Conservation (phyloP, 2,329 filamentous ascomycete species). For the Alternaria atra region DNA sequence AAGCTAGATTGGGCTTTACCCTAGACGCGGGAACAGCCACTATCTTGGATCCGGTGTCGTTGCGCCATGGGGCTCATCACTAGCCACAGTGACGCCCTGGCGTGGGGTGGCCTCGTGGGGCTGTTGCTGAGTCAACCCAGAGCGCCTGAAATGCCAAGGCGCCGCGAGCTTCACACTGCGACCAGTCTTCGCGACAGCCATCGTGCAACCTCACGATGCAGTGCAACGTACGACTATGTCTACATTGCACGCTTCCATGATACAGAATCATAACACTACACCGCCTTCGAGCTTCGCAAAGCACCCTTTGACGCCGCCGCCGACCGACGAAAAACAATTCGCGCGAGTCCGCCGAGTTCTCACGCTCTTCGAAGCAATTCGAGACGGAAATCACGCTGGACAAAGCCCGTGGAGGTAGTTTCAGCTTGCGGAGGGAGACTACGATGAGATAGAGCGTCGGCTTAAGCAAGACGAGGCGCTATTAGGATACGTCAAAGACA, state of each 20-base stretch:
- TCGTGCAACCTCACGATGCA: too few relatives aligned
- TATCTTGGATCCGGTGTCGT: too few relatives aligned
- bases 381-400: constrained; percentile 17
- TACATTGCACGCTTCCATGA: neutral
- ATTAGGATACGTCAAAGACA: constrained; percentile 25
- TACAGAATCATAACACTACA: constrained; percentile 21
- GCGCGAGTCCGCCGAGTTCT: constrained; percentile 20
- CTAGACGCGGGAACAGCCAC: too few relatives aligned
- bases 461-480: constrained; percentile 24
- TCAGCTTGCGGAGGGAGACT: constrained; percentile 29
- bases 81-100: too few relatives aligned
- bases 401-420: constrained; percentile 22
- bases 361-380: constrained; percentile 25
- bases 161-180: neutral
- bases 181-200: neutral
- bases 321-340: constrained; percentile 23
- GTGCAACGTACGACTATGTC: too few relatives aligned
- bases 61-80: too few relatives aligned
- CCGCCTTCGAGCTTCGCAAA: constrained; percentile 25
- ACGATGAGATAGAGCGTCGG: constrained; percentile 21
- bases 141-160: neutral
- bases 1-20: too few relatives aligned
- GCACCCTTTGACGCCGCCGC: constrained; percentile 27
- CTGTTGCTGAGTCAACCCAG: constrained; percentile 1
- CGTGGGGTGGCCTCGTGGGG: too few relatives aligned